Base-by-base conservation (phyloP, 495 filamentous ascomycete species). In the Podospora didyma region DNA sequence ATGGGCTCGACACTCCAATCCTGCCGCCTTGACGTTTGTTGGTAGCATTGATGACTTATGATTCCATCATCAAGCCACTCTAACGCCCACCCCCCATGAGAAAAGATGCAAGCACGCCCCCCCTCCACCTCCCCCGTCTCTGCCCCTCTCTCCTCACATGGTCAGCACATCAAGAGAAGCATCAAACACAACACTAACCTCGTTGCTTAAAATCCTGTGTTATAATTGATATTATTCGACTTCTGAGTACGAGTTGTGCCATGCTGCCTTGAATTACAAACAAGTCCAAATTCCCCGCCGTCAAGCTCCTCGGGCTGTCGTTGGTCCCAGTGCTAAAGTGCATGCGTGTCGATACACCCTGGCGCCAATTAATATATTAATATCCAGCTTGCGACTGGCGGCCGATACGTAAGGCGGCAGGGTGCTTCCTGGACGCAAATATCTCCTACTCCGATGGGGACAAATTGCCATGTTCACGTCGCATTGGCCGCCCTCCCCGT, bases 301-400 rank as follows among this genome's bases (percentile, higher is more conserved):
- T 14, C 39, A 42, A 42, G 39, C 39, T 7, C 39, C 39, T 42
- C 39, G 39, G 4, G 14, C 39, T 42, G 9, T 17, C 39, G 1
- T 42, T 42, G 39, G 39, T 42, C 39, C 39, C 39, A 48, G 46
- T 21, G 20, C 19, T 10, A 10, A 14, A 49, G 55, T 28, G 56
- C 60, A 60, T 62, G 57, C 56, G 56, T 34, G n/a, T 12, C 19
- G 47, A 61, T 47, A 60, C 53, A 49, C 50, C 48, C 35, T 48
- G 37, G 54, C 14, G 52, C 55, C 63, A 66, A 66, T 66, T 66
- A 63, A 66, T 61, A 58, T 63, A 31, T 4, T 17, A 42, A 17
- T 17, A 42, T 42, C 39, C 39, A 42, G 39, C n/a, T 17, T 17
- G n/a, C 14, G 9, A 42, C 12, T 12, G 6, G 39, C 12, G 54